Base-by-base conservation (phyloP, 768 basidiomycete species). In the Mycena rosella region DNA sequence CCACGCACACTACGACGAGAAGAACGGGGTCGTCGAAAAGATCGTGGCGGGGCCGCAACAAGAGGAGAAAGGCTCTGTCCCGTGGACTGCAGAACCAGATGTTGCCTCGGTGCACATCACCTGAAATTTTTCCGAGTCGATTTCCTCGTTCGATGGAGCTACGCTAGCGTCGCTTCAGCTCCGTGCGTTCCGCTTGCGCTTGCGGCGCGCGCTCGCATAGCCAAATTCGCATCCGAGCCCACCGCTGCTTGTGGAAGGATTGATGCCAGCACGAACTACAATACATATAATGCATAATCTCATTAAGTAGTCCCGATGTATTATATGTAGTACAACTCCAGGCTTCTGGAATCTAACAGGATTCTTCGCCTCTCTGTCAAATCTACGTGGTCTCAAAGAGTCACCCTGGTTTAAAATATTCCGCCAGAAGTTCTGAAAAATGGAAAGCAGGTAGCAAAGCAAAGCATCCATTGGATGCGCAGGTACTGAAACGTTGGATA, bases 1-100 rank as follows among this genome's bases (percentile, higher is more conserved):
- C 54, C 76, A 76, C 55, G 75, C 67, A 3, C 75, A 76, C 29
- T 78, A 83, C 60, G 79, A 85, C 65, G 88, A 89, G 74, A 88
- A 89, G 70, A 71, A 65, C 20, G 79, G 72, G 13, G 56, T 83
- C 26, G 72, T 74, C 45, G 84, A 86, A 68, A 86, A 84, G 67
- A 70, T 80, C 60, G 77, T 72, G 26, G 20, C 51, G 40, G 53
- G 30, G 34, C 26, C 45, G 29, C 64, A 47, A n/a, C n/a, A n/a
- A 24, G 52, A 69, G 20, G 69, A 70, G 53, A 66, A 70, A 60
- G n/a, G 20, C 14, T 7, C 60, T 20, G 34, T 15, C 6, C 14
- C 60, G 2, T 70, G 69, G 69, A 62, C 58, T 1, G 18, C 52
- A 38, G 59, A 65, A 22, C 54, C 60, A 26, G 68, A 65, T 44